Evolutionary conservation across 148 eudicot species (phyloP).

Genomic region (Drosera capensis): DNA sequence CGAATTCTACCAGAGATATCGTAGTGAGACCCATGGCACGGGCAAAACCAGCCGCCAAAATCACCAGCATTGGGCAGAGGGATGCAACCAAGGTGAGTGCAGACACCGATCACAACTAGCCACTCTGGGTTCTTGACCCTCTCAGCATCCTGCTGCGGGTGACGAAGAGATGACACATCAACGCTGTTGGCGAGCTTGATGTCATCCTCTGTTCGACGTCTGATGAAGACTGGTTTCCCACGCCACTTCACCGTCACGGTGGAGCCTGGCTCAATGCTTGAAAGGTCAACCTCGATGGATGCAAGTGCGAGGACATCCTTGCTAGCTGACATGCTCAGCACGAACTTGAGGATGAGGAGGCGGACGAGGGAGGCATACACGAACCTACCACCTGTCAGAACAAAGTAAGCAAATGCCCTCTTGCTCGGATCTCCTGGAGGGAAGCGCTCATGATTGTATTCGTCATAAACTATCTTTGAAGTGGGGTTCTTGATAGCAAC

Average conservation of each 20-base stretch:
- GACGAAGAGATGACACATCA: constrained; percentile 37
- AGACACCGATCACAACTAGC: constrained; percentile 64
- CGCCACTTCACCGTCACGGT: constrained; percentile 83
- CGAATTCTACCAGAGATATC: constrained; percentile 64
- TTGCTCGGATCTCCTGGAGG: constrained; percentile 74
- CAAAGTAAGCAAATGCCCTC: constrained; percentile 55
- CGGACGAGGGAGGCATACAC: constrained; percentile 59
- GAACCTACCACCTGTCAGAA: constrained; percentile 56
- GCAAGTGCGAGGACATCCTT: constrained; percentile 68
- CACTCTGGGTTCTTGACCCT: constrained; percentile 71
- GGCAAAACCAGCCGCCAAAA: constrained; percentile 69
- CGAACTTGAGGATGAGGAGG: constrained; percentile 56
- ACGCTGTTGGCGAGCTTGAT: constrained; percentile 46
- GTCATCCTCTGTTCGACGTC: constrained; percentile 52
- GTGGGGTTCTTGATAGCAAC: constrained; percentile 55
- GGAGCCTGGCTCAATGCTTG: constrained; percentile 59
- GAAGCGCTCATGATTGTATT: constrained; percentile 49
- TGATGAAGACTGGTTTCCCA: constrained; percentile 69
- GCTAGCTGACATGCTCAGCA: constrained; percentile 68
- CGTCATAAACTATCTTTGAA: constrained; percentile 44
- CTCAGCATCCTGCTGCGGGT: constrained; percentile 54
- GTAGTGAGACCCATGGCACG: constrained; percentile 77
- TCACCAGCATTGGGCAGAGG: constrained; percentile 74
- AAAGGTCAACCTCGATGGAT: constrained; percentile 60
- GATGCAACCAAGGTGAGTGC: constrained; percentile 69